Evolutionary conservation across 139 green algal species (phyloP), one percentile per base, ranked within the genome.

Genomic region (Astrephomene gubernaculifera): DNA sequence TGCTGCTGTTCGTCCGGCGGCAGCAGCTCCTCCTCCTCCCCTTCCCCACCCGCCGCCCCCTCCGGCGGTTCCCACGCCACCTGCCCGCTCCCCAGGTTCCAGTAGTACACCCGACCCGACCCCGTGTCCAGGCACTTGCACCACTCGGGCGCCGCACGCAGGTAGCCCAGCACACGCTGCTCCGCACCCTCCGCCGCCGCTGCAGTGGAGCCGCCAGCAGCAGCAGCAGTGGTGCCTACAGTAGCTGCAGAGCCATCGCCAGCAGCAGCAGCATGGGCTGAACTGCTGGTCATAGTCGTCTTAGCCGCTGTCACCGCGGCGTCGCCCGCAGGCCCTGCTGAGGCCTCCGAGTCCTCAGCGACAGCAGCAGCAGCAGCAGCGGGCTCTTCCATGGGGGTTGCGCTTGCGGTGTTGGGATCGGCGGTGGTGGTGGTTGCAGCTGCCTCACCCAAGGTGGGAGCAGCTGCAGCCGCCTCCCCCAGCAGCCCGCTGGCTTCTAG

Each of bases 401-500:
- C n/a, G n/a, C n/a, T n/a, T n/a, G n/a, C n/a, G n/a, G n/a, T n/a
- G n/a, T n/a, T n/a, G n/a, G n/a, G n/a, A n/a, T n/a, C n/a, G n/a
- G n/a, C n/a, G n/a, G n/a, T n/a, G n/a, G n/a, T n/a, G n/a, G n/a
- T n/a, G n/a, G n/a, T n/a, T n/a, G n/a, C n/a, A n/a, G n/a, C n/a
- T n/a, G n/a, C n/a, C n/a, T n/a, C n/a, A n/a, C n/a, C n/a, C n/a
- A n/a, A n/a, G n/a, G n/a, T n/a, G n/a, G n/a, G n/a, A n/a, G n/a
- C n/a, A n/a, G n/a, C n/a, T n/a, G n/a, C n/a, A n/a, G n/a, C 68
- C 7, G 22, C 39, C 19, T 78, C 70, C 25, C 25, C 83, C n/a
- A 96, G 90, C 83, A 97, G 78, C n/a, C 94, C 94, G 54, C 87
- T 94, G 54, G 86, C 89, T 64, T 97, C 90, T 44, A 97, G 89